Evolutionary conservation across 2,329 filamentous ascomycete genomes (phyloP), one percentile per base, ranked within the genome.

Genomic region (Zymoseptoria passerinii): DNA sequence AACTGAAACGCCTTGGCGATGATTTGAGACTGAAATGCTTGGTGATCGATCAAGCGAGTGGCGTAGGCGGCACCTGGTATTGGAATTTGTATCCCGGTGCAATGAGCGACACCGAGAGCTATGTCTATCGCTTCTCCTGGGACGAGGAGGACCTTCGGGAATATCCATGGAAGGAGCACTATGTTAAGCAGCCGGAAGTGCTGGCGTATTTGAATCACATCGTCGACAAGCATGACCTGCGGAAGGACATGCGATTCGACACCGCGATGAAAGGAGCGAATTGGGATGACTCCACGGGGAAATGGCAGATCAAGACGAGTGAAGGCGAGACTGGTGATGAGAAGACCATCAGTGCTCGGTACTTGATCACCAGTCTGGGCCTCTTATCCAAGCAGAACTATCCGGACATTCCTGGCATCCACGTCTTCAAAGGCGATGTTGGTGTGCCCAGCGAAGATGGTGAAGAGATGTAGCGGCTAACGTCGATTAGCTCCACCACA

Each of bases 51-150:
- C 79, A 76, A 59, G 74, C 74, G 51, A 74, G 74, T 49, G 71
- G 74, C 18, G 68, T 77, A 8, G 76, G 76, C 13, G 75, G 76
- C 3, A 74, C 75, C n/a, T 76, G 74, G 44, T 71, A 75, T 58
- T 76, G 74, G 74, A 77, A 77, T 51, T 71, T 74, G 54, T 77
- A 77, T 48, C 63, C 64, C 2, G 66, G 65, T n/a, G 65, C 66
- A 2, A 66, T 65, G 63, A 59, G 52, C 4, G 64, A 66, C 50
- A 67, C 66, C 5, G 66, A 66, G 51, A 65, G 63, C 57, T 68
- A 63, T 56, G 63, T 69, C 35, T 65, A 70, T 53, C 66, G 67
- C 52, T 73, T 61, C 57, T 71, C 69, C n/a, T 73, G 64, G 67
- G 71, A 74, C 55, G 61, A 65, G 27, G 70, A 74, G 27, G 68